A percentile compares a stretch with the other conserved stretches of the same genome.
phyloP scores from a whole-genome alignment of 345 rosid species.

The Arabis alpina region DNA sequence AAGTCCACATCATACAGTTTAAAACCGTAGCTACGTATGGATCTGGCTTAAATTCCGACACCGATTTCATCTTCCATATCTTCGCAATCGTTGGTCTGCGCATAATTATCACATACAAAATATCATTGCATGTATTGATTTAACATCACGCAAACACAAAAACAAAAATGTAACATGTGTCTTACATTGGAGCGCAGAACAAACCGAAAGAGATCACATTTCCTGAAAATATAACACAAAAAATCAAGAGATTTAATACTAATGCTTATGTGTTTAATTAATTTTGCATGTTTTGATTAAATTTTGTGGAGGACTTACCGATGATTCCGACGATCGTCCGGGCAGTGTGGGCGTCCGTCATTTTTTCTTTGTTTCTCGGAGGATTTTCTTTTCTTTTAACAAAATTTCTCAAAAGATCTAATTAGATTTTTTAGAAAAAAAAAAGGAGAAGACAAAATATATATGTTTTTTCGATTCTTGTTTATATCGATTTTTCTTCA shows the following conservation, averaged over 20 bases:
- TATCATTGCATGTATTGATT: constrained; percentile 21
- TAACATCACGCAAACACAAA: constrained; percentile 1
- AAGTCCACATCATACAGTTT: constrained; percentile 72
- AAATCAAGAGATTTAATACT: not conserved
- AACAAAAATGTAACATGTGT: not conserved
- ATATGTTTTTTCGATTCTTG: constrained; percentile 17
- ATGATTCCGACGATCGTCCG: constrained; percentile 63
- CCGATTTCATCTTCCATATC: constrained; percentile 58
- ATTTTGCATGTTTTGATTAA: not conserved
- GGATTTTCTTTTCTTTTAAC: constrained; percentile 26
- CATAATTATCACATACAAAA: constrained; percentile 19
- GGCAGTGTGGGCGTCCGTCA: constrained; percentile 32
- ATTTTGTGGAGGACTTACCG: constrained; percentile 47
- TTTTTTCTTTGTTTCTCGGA: constrained; percentile 1
- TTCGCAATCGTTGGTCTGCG: constrained; percentile 64
- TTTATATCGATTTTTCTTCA: not conserved
- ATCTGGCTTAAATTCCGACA: constrained; percentile 64
- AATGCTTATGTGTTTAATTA: not conserved
- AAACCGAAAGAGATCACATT: constrained; percentile 70
- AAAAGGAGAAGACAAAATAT: not conserved
- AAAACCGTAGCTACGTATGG: constrained; percentile 76
- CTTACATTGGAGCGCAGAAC: constrained; percentile 81
- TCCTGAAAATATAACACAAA: constrained; percentile 48
- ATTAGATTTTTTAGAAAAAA: not conserved
- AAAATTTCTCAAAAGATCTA: constrained; percentile 14